These are phyloP conservation scores for Venturia pyrina DNA, from an alignment of 2,329 filamentous ascomycete species.

Conservation along the genomic window DNA sequence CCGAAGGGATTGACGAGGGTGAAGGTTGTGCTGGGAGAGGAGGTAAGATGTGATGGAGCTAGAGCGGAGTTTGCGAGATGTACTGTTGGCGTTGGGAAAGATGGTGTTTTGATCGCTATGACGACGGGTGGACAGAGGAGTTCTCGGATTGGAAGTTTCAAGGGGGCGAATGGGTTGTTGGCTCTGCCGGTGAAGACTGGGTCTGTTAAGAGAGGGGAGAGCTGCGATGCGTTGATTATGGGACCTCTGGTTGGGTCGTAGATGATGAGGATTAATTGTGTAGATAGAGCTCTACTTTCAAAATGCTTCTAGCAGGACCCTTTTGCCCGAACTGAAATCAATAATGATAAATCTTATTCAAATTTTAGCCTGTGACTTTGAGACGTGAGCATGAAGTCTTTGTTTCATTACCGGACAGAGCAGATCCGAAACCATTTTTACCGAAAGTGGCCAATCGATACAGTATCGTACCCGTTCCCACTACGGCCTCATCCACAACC, in stretches of 20 bases:
- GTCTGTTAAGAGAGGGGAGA: conserved; percentile 56
- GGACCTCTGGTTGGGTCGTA: conserved; percentile 25
- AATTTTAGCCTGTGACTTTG: too few relatives aligned
- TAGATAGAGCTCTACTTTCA: too few relatives aligned
- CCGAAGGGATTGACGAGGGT: conserved; percentile 62
- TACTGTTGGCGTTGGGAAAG: conserved; percentile 50
- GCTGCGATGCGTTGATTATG: conserved; percentile 74
- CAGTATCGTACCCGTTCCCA: too few relatives aligned
- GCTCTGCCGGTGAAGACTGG: conserved; percentile 59
- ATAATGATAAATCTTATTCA: too few relatives aligned
- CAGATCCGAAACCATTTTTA: too few relatives aligned
- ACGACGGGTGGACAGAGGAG: conserved; percentile 90
- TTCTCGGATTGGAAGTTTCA: conserved; percentile 79
- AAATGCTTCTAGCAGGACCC: too few relatives aligned
- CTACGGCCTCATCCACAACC: too few relatives aligned
- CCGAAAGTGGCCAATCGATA: too few relatives aligned
- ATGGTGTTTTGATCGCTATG: conserved; percentile 60
- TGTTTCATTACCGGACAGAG: too few relatives aligned
- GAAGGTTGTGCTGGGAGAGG: conserved; percentile 59
- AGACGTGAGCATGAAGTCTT: too few relatives aligned
- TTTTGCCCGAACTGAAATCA: too few relatives aligned
- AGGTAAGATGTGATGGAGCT: conserved; percentile 62
- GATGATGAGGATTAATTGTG: background rate
- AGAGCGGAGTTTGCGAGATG: conserved; percentile 88
- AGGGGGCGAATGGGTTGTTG: conserved; percentile 77